Evolutionary conservation across 257 asterid species (phyloP), one percentile per base, ranked within the genome.

Genomic region (Echium plantagineum): DNA sequence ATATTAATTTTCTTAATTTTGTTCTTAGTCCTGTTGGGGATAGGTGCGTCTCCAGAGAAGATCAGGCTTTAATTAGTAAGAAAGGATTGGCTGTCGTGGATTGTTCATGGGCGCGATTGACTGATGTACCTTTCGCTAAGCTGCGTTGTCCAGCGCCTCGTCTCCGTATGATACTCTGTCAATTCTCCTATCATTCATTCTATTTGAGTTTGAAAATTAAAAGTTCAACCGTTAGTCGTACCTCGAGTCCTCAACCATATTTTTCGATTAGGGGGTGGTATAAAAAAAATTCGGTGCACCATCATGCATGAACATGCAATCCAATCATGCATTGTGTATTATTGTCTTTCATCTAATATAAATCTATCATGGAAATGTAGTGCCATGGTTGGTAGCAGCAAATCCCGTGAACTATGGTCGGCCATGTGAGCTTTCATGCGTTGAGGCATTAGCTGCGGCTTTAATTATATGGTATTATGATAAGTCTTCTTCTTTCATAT

Each of bases 321-420:
- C 16, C 19, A 21, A 53, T 19, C 5, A 31, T 64, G 12, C 31
- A 20, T 63, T 46, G 19, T 61, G 26, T 24, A 19, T 42, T 54
- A 55, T 62, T 18, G 42, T 51, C 49, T 62, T 56, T 47, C 63
- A 60, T 57, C 16, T 57, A 30, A 49, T 21, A 77, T 26, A 68
- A 58, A 54, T 60, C 52, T 18, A 65, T 61, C 65, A 28, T 65
- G 66, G 61, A 60, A 65, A 55, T 74, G 66, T 83, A 89, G 97
- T 91, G 61, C 98, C 98, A 52, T 91, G 97, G 97, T 77, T 91
- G 90, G 98, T 85, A 66, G 98, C 98, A 61, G 98, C 98, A 74
- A 91, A 91, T 86, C 98, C 98, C 28, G 95, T 91, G 48, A 91
- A 91, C 71, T 91, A 91, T 69, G 98, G 98, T 57, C 86, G 90